Conservation (phyloP, 106 monocot species). For the Dioscorea zingiberensis region DNA sequence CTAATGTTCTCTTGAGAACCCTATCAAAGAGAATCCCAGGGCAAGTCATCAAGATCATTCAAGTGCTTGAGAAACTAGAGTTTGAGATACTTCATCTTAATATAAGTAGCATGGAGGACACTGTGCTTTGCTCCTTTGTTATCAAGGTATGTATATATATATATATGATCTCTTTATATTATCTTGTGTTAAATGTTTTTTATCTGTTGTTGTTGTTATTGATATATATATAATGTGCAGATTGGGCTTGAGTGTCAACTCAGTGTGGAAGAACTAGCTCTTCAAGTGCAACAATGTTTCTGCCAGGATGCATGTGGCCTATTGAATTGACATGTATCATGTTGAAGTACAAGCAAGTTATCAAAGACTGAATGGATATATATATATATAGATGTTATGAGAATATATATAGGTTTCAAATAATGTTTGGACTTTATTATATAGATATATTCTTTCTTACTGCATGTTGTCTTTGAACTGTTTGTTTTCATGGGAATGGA, state of each 20-base stretch:
- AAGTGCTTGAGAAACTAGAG: conserved; percentile 38
- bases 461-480: too few species aligned
- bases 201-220: not conserved
- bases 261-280: conserved; percentile 53
- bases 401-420: too few species aligned
- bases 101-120: conserved; percentile 83
- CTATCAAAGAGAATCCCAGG: conserved; percentile 62
- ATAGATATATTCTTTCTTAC: too few species aligned
- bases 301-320: conserved; percentile 12
- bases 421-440: too few species aligned
- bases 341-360: not conserved
- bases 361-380: too few species aligned
- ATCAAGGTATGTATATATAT: conserved; percentile 41
- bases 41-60: conserved; percentile 52
- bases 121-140: conserved; percentile 81
- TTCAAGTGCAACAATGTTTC: conserved; percentile 58
- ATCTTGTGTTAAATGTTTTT: not conserved
- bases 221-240: conserved; percentile 41
- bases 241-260: conserved; percentile 74
- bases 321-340: not conserved
- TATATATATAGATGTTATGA: too few species aligned
- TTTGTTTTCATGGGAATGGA: too few species aligned
- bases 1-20: conserved; percentile 61
- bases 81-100: conserved; percentile 88
- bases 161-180: not conserved